These are phyloP conservation scores for Fraxinus excelsior DNA, from an alignment of 257 asterid species.

Conservation along the genomic window DNA sequence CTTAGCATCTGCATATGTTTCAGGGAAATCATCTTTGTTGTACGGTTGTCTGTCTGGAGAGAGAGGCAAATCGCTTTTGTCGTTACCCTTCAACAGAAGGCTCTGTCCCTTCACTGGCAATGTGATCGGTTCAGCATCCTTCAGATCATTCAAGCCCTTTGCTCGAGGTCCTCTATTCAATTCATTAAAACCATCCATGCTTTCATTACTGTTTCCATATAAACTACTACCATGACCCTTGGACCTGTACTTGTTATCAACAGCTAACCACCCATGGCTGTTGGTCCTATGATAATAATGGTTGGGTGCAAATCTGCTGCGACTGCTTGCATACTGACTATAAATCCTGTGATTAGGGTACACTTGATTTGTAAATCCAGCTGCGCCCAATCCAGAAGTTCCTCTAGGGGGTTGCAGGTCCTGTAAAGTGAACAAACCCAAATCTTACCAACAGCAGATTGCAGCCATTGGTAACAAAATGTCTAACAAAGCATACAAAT, in stretches of 20 bases:
- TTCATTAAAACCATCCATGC: constrained; percentile 43
- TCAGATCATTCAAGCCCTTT: constrained; percentile 37
- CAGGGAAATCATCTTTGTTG: constrained; percentile 41
- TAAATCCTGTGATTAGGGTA: constrained; percentile 37
- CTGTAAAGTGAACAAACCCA: constrained; percentile 22
- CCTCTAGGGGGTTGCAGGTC: constrained; percentile 42
- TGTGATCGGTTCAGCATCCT: constrained; percentile 32
- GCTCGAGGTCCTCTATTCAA: constrained; percentile 47
- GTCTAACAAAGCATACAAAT: not conserved
- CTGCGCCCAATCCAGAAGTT: constrained; percentile 29
- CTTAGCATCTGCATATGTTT: constrained; percentile 35
- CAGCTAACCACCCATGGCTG: constrained; percentile 38
- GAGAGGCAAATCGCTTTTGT: constrained; percentile 30
- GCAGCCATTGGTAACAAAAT: not conserved
- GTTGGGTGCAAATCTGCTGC: not conserved
- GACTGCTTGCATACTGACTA: constrained; percentile 30
- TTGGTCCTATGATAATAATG: constrained; percentile 26
- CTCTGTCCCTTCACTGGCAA: constrained; percentile 40
- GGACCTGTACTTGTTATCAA: constrained; percentile 35
- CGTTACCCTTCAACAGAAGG: constrained; percentile 30
- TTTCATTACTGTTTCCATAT: constrained; percentile 25
- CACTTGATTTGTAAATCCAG: constrained; percentile 32
- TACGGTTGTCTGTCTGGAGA: constrained; percentile 37
- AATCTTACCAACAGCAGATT: not conserved
- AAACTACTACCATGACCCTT: constrained; percentile 35